A percentile compares a stretch with the other conserved stretches of the same genome.
Conservation (phyloP, 495 filamentous ascomycete genomes). For the Tirmania nivea region DNA sequence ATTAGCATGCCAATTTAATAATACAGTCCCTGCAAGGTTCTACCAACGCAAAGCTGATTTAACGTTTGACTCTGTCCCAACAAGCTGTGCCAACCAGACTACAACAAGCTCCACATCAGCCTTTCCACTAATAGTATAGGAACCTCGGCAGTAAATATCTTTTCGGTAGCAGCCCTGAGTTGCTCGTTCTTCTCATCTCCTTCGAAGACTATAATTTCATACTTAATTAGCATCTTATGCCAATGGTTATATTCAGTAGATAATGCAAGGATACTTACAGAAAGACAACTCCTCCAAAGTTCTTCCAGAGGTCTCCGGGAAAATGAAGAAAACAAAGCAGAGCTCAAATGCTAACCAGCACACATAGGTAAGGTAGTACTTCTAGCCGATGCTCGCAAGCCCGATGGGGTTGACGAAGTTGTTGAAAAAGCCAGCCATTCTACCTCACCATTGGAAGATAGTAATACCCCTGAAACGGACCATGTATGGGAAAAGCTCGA, state of each 20-base stretch:
- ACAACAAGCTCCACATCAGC: too few species aligned
- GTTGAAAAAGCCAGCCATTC: slow-evolving; percentile 34
- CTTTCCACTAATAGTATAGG: too few species aligned
- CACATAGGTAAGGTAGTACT: slow-evolving; percentile 41
- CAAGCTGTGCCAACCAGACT: too few species aligned
- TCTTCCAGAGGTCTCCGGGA: slow-evolving; percentile 38
- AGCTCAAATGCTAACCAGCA: slow-evolving; percentile 37
- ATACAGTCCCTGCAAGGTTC: too few species aligned
- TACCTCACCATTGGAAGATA: slow-evolving; percentile 40
- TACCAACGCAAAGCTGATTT: too few species aligned
- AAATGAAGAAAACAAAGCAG: slow-evolving; percentile 38
- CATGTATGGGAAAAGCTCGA: slow-evolving; percentile 43
- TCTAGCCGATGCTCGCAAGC: slow-evolving; percentile 36
- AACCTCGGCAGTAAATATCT: slow-evolving; percentile 4
- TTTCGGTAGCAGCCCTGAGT: slow-evolving; percentile 28
- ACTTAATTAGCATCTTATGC: background rate
- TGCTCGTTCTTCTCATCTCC: slow-evolving; percentile 27
- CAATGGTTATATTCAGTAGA: background rate
- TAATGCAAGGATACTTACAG: slow-evolving; percentile 23
- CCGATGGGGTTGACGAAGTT: slow-evolving; percentile 45
- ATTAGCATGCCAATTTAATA: too few species aligned
- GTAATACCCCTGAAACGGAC: slow-evolving; percentile 39
- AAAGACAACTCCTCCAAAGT: slow-evolving; percentile 45
- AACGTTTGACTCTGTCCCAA: too few species aligned
- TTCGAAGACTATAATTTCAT: slow-evolving; percentile 30